Base-by-base conservation (phyloP, 179 eudicot species). In the Patellifolia procumbens region DNA sequence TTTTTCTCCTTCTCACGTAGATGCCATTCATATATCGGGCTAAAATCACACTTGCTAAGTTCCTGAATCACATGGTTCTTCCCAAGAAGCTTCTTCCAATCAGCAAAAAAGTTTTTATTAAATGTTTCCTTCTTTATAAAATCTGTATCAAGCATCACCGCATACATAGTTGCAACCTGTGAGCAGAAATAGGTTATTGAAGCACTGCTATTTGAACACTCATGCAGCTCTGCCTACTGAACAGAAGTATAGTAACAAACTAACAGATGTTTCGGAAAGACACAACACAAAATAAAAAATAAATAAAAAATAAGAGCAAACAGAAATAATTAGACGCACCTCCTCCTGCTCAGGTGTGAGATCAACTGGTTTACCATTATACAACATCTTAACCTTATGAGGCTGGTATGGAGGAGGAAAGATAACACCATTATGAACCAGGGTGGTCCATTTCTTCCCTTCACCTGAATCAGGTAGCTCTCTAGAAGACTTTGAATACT, bases 81-180 rank as follows among this genome's bases (percentile, higher is more conserved):
- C 73, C 99, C 99, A 12, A 96, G 91, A 84, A 96, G 83, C 80
- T 87, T 90, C 80, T 82, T 88, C 99, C 99, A 96, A 77, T 93
- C 99, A 78, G 49, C 68, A 82, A 89, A 84, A 77, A 96, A 93
- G 80, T 96, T 96, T 79, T 89, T 91, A 76, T 85, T 96, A 81
- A 96, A 96, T 81, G 83, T 76, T 7, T 84, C 85, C 77, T 93
- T 96, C 78, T 74, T 85, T 78, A 89, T 76, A 82, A 89, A 96
- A 58, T 96, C 98, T 37, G 98, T 93, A 76, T 96, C 98, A 64
- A 89, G 85, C 99, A 93, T 96, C 80, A 93, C 91, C 4, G 98
- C 99, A 79, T 78, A 93, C 99, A 96, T 96, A 39, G 99, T 90
- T 29, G 99, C 99, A 60, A 96, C 99, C 99, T 96, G 87, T 76